Evolutionary conservation across 345 rosid species (phyloP).

Genomic region (Carallia pectinifolia): DNA sequence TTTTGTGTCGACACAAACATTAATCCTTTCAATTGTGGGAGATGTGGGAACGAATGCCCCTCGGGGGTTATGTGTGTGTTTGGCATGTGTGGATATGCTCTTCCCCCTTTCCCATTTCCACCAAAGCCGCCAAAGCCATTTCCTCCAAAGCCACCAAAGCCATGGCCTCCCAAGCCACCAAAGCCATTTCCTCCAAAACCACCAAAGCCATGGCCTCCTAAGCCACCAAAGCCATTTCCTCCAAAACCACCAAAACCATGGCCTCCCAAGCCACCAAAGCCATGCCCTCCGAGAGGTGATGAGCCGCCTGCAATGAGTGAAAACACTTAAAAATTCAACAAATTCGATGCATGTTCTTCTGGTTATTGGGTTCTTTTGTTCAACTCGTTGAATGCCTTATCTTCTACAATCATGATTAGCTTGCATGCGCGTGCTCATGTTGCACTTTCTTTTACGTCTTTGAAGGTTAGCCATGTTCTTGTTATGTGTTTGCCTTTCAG

Average conservation of each 20-base stretch:
- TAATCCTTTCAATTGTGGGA: slow-evolving; percentile 41
- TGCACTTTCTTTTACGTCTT: too few relatives aligned
- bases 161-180: slow-evolving; percentile 10
- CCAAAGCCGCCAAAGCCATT: not conserved
- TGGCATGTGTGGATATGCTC: slow-evolving; percentile 64
- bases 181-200: not conserved
- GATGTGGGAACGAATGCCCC: slow-evolving; percentile 46
- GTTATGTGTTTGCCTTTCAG: too few relatives aligned
- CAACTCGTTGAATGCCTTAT: not conserved
- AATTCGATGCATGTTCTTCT: not conserved
- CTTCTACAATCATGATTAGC: not conserved
- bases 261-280: not conserved
- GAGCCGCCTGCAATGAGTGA: not conserved
- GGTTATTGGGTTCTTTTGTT: not conserved
- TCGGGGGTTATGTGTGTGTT: slow-evolving; percentile 27
- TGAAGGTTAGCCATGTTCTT: too few relatives aligned
- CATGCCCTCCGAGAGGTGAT: not conserved
- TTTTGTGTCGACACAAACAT: slow-evolving; percentile 36
- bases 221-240: not conserved
- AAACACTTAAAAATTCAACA: not conserved
- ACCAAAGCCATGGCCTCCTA: slow-evolving; percentile 15
- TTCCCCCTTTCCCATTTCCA: slow-evolving; percentile 16
- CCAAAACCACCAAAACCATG: slow-evolving; percentile 4
- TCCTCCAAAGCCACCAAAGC: not conserved
- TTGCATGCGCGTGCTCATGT: too few relatives aligned